Evolutionary conservation across 208 protist genomes (phyloP).

Genomic region (Trypanosomatidae sp.): DNA sequence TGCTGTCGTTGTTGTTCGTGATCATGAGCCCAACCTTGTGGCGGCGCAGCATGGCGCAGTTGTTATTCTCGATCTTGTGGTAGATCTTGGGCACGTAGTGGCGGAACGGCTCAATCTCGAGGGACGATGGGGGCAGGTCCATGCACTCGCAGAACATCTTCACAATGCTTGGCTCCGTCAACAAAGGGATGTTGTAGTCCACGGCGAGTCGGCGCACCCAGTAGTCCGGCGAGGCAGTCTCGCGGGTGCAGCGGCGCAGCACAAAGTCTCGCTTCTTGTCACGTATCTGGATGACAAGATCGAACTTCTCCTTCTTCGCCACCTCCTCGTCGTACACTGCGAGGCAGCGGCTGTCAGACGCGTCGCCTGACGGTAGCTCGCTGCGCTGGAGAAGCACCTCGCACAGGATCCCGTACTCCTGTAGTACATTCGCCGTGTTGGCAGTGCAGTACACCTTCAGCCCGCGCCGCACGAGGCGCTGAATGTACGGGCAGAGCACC

Average conservation of each 20-base stretch:
- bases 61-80: slow-evolving; percentile 90
- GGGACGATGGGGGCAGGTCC: slow-evolving; percentile 32
- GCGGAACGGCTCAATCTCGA: slow-evolving; percentile 84
- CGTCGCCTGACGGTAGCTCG: slow-evolving; percentile 22
- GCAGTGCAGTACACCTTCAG: slow-evolving; percentile 67
- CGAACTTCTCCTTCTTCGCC: slow-evolving; percentile 62
- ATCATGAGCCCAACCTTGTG: slow-evolving; percentile 92
- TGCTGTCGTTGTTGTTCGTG: slow-evolving; percentile 88
- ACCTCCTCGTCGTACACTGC: slow-evolving; percentile 55
- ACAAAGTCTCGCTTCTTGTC: slow-evolving; percentile 85
- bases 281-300: slow-evolving; percentile 90
- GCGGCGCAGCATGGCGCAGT: slow-evolving; percentile 82
- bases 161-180: slow-evolving; percentile 87
- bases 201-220: slow-evolving; percentile 89
- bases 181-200: slow-evolving; percentile 88
- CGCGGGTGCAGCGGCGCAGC: slow-evolving; percentile 69
- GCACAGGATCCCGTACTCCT: slow-evolving; percentile 72
- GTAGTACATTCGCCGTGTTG: slow-evolving; percentile 84
- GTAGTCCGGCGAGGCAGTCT: slow-evolving; percentile 79
- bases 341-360: not conserved
- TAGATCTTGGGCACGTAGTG: slow-evolving; percentile 89
- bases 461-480: slow-evolving; percentile 31
- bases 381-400: slow-evolving; percentile 49
- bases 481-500: slow-evolving; percentile 56
- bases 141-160: slow-evolving; percentile 76